Evolutionary conservation across 345 rosid species (phyloP), one percentile per base, ranked within the genome.

Genomic region (Dipteronia sinensis): DNA sequence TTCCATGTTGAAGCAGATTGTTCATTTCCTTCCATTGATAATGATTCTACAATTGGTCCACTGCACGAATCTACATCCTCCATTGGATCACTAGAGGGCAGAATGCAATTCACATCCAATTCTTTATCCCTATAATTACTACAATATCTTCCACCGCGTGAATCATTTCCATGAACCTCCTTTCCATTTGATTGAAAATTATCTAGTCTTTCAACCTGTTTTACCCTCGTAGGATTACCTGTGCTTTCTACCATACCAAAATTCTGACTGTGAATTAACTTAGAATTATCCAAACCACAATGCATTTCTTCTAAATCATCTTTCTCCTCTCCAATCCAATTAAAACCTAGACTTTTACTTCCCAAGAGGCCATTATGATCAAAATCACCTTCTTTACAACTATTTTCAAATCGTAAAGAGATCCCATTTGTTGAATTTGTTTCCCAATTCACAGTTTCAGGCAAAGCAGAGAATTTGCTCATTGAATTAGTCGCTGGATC

Each of bases 401-500:
- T 83, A 69, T 81, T 73, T 40, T 76, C 62, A 53, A 91, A 87
- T 69, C 79, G 90, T 42, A 91, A 71, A 4, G 98, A 92, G 80
- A 92, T 90, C 74, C 89, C 98, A 80, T 88, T 89, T 66, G 77
- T 79, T 34, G 97, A 89, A 84, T 79, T 88, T 7, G 95, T 88
- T 84, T 96, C 98, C 98, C 99, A 94, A 78, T 94, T 87, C 76
- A 78, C 94, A 83, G 87, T 92, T 72, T 94, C 98, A 25, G 90
- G 83, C 79, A 94, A 85, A 79, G 94, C 75, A 84, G 98, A 87
- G 80, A 96, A 88, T 77, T 94, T 96, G 90, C 95, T 96, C 97
- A 94, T 88, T 6, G 98, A 90, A 83, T 87, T 96, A 17, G 99
- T 94, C 29, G 95, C 88, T 2, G 99, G 99, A 84, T 96, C 99